Evolutionary conservation across 257 asterid species (phyloP).

Genomic region (Solanum pinnatisectum): DNA sequence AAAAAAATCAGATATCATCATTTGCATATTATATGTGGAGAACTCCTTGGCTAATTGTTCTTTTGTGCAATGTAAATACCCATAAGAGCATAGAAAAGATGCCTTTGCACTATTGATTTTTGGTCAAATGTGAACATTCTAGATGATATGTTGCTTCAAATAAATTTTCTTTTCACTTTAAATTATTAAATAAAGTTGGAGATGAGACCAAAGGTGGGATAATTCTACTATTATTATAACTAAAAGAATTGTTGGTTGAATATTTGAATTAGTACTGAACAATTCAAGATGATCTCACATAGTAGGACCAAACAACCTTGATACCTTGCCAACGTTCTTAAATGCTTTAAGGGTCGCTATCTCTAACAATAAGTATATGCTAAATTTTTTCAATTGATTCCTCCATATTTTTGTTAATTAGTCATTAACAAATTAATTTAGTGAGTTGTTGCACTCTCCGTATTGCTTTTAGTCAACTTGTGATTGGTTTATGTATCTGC

Average conservation of each 20-base stretch:
- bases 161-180: neutral
- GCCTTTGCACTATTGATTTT: slow-evolving; percentile 1
- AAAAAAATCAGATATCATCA: neutral
- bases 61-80: slow-evolving; percentile 5
- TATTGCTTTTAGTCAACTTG: neutral
- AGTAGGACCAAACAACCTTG: slow-evolving; percentile 16
- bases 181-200: neutral
- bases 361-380: neutral
- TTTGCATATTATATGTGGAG: neutral
- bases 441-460: neutral
- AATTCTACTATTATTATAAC: neutral
- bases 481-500: neutral
- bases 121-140: neutral
- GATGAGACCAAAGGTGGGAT: neutral
- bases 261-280: neutral
- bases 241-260: neutral
- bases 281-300: slow-evolving; percentile 6
- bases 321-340: slow-evolving; percentile 19
- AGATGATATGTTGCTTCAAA: neutral
- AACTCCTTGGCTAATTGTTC: slow-evolving; percentile 10
- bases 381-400: neutral
- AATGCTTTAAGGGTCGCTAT: slow-evolving; percentile 18
- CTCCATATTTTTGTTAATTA: slow-evolving; percentile 1
- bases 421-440: neutral
- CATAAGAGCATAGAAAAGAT: slow-evolving; percentile 10